A percentile compares a stretch with the other conserved stretches of the same genome.
Conservation (phyloP, 768 basidiomycete species). For the Pholiota molesta region DNA sequence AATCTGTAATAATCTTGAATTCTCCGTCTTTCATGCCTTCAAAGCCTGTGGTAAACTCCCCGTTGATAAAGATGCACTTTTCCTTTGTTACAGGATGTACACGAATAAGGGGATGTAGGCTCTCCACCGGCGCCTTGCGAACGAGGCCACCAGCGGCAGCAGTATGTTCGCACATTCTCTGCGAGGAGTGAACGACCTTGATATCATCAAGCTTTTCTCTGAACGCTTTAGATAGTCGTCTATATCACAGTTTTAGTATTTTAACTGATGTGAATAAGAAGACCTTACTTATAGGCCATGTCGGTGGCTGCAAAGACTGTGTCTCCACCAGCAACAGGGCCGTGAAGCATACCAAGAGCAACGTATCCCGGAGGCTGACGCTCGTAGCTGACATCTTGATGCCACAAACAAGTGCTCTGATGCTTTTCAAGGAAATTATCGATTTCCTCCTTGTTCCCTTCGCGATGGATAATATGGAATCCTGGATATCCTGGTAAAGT, state of each 20-base stretch:
- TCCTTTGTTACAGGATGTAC: slow-evolving; percentile 32
- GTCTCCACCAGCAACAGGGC: slow-evolving; percentile 20
- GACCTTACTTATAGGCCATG: slow-evolving; percentile 20
- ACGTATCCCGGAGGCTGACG: slow-evolving; percentile 16
- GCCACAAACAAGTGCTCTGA: slow-evolving; percentile 15
- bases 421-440: slow-evolving; percentile 9
- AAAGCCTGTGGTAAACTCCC: slow-evolving; percentile 28
- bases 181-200: slow-evolving; percentile 28
- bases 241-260: neutral
- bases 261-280: neutral
- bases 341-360: slow-evolving; percentile 15
- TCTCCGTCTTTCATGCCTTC: slow-evolving; percentile 30
- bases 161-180: slow-evolving; percentile 27
- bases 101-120: slow-evolving; percentile 32
- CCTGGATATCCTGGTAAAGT: slow-evolving; percentile 13
- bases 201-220: slow-evolving; percentile 15
- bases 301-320: slow-evolving; percentile 19
- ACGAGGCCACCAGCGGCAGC: slow-evolving; percentile 25
- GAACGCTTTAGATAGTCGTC: slow-evolving; percentile 17
- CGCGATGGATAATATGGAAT: slow-evolving; percentile 19
- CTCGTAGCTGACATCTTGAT: slow-evolving; percentile 19
- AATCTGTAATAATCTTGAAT: slow-evolving; percentile 24
- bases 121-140: slow-evolving; percentile 29
- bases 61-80: slow-evolving; percentile 30
- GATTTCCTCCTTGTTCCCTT: slow-evolving; percentile 12